Evolutionary conservation across 257 asterid genomes (phyloP), one percentile per base, ranked within the genome.

Genomic region (Salvia miltiorrhiza): DNA sequence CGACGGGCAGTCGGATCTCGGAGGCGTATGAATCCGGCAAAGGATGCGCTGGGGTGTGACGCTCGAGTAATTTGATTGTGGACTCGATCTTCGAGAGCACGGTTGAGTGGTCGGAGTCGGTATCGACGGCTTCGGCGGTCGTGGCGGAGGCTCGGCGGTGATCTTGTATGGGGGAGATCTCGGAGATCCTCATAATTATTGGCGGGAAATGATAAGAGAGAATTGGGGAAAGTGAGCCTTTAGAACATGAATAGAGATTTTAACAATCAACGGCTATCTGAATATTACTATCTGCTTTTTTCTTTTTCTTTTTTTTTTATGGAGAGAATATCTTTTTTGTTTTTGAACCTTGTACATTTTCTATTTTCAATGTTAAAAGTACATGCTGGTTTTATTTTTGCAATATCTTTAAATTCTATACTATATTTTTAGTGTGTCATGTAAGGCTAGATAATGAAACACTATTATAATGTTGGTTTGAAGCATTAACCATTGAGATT

Each of bases 181-280:
- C 96, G 49, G 89, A 90, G 74, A 93, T 90, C 78, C 76, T 80
- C 99, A 93, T 93, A 56, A 26, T 19, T 48, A 61, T 73, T 68
- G 84, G 92, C 88, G 93, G 92, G 88, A 85, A 84, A 67, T 33
- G 49, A 45, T 53, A 24, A 37, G 16, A 5, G 49, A 49, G 63
- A 75, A 10, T 63, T 68, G 43, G 48, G 64, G 52, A 14, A 24
- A 6, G 35, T 11, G 12, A 13, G 23, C 7, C 28, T 56, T 56
- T 28, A 28, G 40, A n/a, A 28, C 21, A 3, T 28, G 30, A 56
- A n/a, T 33, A 59, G 30, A 17, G 9, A 35, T 16, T 58, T 58
- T 17, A 58, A 32, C 28, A 9, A 28, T 30, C 44, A 32, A 58
- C 64, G 47, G 64, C 44, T 58, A 30, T 14, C 13, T 37, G 35